These are phyloP conservation scores for Diplodia scrobiculata DNA, from an alignment of 2,329 filamentous ascomycete genomes.

Conservation along the genomic window DNA sequence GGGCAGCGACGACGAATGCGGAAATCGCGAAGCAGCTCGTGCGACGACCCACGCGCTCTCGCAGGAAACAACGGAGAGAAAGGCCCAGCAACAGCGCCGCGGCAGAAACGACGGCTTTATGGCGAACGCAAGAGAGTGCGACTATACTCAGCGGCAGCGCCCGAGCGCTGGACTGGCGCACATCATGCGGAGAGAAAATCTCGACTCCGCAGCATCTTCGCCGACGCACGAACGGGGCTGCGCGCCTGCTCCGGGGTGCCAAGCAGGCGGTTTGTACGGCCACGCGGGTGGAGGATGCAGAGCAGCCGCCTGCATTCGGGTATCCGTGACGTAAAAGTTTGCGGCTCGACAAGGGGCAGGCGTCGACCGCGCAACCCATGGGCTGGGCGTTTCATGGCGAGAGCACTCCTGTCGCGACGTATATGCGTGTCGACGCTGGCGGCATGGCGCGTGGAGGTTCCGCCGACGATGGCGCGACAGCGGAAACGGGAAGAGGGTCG, in stretches of 20 bases:
- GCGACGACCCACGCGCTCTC: not conserved
- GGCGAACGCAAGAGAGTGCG: not conserved
- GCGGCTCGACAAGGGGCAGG: not conserved
- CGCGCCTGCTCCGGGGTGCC: conserved; percentile 1
- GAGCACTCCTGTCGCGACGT: not conserved
- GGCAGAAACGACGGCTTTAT: not conserved
- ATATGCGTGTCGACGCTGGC: not conserved
- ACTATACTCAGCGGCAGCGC: not conserved
- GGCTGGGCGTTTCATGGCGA: conserved; percentile 2
- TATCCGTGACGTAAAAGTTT: conserved; percentile 29
- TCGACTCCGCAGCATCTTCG: conserved; percentile 20
- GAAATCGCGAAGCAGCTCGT: conserved; percentile 1
- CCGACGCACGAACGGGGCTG: conserved; percentile 23
- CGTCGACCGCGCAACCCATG: not conserved
- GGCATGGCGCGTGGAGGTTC: not conserved
- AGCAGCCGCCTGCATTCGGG: conserved; percentile 8
- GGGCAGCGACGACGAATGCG: conserved; percentile 8
- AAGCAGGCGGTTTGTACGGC: conserved; percentile 7
- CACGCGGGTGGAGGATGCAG: conserved; percentile 4
- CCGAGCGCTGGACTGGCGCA: conserved; percentile 21
- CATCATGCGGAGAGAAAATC: conserved; percentile 28
- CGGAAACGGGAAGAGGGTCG: conserved; percentile 1
- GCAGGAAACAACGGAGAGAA: not conserved
- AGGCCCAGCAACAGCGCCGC: not conserved
- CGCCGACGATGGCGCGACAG: conserved; percentile 7